phyloP scores from a whole-genome alignment of 495 filamentous ascomycete genomes.

The Aspergillus baeticus region DNA sequence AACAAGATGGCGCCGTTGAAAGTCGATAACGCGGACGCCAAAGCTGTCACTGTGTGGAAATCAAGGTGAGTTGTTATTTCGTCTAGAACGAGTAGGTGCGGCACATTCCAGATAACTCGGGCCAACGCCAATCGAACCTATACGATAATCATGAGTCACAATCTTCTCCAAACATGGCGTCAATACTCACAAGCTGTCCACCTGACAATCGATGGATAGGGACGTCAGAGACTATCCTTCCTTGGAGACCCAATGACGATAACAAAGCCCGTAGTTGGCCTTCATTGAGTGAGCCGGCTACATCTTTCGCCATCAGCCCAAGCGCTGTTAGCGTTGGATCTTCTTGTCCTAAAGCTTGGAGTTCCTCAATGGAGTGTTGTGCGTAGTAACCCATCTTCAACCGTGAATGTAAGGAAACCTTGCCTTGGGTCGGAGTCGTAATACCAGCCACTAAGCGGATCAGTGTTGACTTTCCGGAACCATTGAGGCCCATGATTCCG shows the following conservation, averaged over 20 bases:
- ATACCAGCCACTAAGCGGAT: constrained; percentile 53
- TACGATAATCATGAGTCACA: background rate
- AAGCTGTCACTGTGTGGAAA: constrained; percentile 68
- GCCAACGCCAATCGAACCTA: constrained; percentile 73
- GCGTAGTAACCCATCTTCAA: constrained; percentile 70
- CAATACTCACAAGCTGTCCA: constrained; percentile 58
- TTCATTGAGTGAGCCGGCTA: constrained; percentile 52
- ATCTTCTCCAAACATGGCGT: background rate
- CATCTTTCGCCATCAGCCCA: constrained; percentile 50
- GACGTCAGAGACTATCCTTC: constrained; percentile 65
- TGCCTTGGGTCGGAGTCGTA: constrained; percentile 47
- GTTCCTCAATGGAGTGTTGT: constrained; percentile 70
- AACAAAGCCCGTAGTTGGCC: constrained; percentile 61
- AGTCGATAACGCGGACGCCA: constrained; percentile 59
- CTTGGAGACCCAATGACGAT: constrained; percentile 62
- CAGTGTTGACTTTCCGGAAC: constrained; percentile 71
- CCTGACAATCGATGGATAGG: constrained; percentile 68
- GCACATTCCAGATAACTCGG: constrained; percentile 60
- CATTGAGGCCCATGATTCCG: constrained; percentile 72
- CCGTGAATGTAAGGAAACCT: constrained; percentile 60
- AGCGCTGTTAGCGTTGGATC: constrained; percentile 61
- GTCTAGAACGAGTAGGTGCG: constrained; percentile 75
- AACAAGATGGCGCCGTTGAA: constrained; percentile 72
- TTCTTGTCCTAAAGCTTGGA: constrained; percentile 48
- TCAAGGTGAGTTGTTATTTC: constrained; percentile 88